Evolutionary conservation across 2,329 filamentous ascomycete genomes (phyloP), one percentile per base, ranked within the genome.

Genomic region (Cladorrhinum sp.): DNA sequence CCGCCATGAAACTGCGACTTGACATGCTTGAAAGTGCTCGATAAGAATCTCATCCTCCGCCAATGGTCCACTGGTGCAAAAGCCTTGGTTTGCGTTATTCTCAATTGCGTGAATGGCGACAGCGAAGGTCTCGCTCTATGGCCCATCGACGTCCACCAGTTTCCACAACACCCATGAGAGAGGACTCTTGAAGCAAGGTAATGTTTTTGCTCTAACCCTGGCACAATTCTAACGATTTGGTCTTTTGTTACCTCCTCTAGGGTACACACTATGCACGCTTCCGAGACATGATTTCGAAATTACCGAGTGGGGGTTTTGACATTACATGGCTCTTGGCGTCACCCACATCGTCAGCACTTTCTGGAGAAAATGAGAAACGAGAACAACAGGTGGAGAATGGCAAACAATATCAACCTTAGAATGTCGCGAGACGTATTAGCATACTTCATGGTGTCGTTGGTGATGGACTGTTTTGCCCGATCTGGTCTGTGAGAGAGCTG

Each of bases 1-100:
- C 49, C 21, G 21, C 49, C 49, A 36, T 26, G 6, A 51, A 51
- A 7, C 46, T 64, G 62, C 62, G 62, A 64, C 59, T 59, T 64
- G 62, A 61, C 56, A 50, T 51, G 49, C 49, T 24, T 51, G 49
- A 51, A 16, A 16, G 8, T 51, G 21, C 21, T 46, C 42, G 42
- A 51, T 36, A 36, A 36, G 12, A 16, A 36, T 50, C 18, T 21
- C 49, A 18, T 28, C 24, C 21, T 16, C 23, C 21, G 24, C 49
- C 21, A 24, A 16, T n/a, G 14, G 20, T 26, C 49, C 24, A 28
- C 14, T 51, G 49, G 49, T 51, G 49, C 49, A 51, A 51, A 10
- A 7, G 4, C 18, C n/a, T 50, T 2, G 6, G 4, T 24, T 50
- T 50, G 4, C 7, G 46, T 21, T 50, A 10, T 21, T 50, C 46